These are phyloP conservation scores for Populus hybrid DNA, from an alignment of 441 rosid species.

Conservation along the genomic window DNA sequence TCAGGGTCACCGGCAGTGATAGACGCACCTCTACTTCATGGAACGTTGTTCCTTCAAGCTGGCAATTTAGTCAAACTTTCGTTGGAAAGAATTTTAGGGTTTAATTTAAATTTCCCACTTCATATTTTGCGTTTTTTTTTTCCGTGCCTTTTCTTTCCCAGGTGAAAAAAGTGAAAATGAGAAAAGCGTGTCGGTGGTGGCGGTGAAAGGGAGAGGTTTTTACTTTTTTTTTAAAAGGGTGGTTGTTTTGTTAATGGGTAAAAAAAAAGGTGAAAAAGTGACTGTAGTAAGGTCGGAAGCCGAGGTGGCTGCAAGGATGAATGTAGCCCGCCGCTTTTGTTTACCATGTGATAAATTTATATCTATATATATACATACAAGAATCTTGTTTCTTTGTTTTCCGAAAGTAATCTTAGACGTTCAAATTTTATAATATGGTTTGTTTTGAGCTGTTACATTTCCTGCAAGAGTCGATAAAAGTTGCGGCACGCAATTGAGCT, in stretches of 20 bases:
- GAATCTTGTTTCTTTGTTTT: background rate
- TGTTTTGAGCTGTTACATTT: background rate
- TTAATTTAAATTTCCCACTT: background rate
- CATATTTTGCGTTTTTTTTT: background rate
- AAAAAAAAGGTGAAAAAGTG: constrained; percentile 7
- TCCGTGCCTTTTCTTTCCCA: background rate
- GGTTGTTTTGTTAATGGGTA: background rate
- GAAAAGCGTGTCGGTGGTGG: constrained; percentile 7
- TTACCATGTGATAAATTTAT: background rate
- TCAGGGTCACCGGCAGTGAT: constrained; percentile 50
- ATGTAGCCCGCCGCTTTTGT: constrained; percentile 45
- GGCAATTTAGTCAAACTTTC: constrained; percentile 58
- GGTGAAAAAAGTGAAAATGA: background rate
- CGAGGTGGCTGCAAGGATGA: constrained; percentile 36
- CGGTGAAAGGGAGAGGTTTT: constrained; percentile 1
- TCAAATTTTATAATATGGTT: background rate
- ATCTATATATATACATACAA: constrained; percentile 12
- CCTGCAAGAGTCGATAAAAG: background rate
- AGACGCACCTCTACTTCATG: constrained; percentile 50
- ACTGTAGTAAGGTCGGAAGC: constrained; percentile 21
- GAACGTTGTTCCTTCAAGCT: constrained; percentile 44
- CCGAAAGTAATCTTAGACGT: background rate
- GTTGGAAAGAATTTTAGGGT: constrained; percentile 48
- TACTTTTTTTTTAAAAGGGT: background rate
- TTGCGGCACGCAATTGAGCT: background rate